Base-by-base conservation (phyloP, 352 stramenopile genomes). In the Pythium vanterpoolii region DNA sequence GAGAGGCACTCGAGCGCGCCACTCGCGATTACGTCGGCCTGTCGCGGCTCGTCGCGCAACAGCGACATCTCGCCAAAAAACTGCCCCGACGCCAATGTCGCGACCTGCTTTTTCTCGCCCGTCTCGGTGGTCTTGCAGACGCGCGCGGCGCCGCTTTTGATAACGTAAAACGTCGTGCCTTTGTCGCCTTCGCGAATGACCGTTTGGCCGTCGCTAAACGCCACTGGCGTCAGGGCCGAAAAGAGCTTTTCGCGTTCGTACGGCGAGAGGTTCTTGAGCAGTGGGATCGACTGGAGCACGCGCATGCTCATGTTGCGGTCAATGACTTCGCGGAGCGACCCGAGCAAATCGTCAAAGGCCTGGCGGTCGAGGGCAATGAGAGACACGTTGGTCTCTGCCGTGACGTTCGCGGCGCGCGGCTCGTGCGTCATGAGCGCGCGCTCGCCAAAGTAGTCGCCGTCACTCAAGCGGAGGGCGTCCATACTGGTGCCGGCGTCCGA, bases 361-460 rank as follows among this genome's bases (percentile, higher is more conserved):
- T 79, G 72, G 18, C 90, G 83, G 55, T 97, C 83, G 7, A 97
- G 82, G 27, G 85, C 86, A 53, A 62, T 90, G n/a, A 97, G 79
- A 79, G 23, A 87, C 76, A 52, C 86, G 72, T 4, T 83, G 33
- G 44, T 62, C 55, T 62, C 85, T 13, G 86, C 49, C 16, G 85
- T 90, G 4, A 97, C 61, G 36, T 89, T 89, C 0, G 91, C 92
- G 0, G 91, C 87, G 14, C 92, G 90, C 0, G 92, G 93, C 68
- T 99, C 93, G 39, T 96, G 95, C 16, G 84, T 92, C 8, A 98
- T 74, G 33, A 98, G 73, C 28, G 96, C 94, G n/a, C 94, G 83
- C 69, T 98, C 96, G 26, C 94, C 96, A 74, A 98, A 98, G 73
- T 95, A 98, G 65, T 98, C 92, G 16, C 96, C 93, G 9, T 89